Evolutionary conservation across 768 basidiomycete species (phyloP).

Genomic region (Podaxis pistillaris): DNA sequence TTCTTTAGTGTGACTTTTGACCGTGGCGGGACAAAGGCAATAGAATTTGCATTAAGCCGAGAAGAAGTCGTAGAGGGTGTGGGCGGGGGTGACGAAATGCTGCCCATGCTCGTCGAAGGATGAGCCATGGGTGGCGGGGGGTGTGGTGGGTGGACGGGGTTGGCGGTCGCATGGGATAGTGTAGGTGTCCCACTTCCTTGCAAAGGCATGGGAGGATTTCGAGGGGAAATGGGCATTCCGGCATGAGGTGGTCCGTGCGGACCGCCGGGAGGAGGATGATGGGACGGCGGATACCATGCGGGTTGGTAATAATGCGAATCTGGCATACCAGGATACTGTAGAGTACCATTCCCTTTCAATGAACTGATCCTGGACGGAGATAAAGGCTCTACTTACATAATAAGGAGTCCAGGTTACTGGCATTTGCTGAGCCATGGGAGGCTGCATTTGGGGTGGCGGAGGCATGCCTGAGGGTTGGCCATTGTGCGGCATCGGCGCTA

Average conservation of each 20-base stretch:
- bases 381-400: conserved; percentile 48
- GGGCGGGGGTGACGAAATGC: conserved; percentile 63
- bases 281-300: conserved; percentile 47
- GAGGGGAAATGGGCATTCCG: conserved; percentile 67
- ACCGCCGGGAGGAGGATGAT: conserved; percentile 47
- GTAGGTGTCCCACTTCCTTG: conserved; percentile 71
- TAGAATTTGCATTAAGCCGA: conserved; percentile 63
- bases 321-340: conserved; percentile 39
- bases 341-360: conserved; percentile 9
- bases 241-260: conserved; percentile 47
- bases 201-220: conserved; percentile 52
- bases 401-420: conserved; percentile 44
- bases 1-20: conserved; percentile 58
- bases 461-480: conserved; percentile 53
- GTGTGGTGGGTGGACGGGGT: conserved; percentile 40
- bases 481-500: conserved; percentile 58
- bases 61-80: conserved; percentile 56
- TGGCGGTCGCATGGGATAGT: conserved; percentile 54
- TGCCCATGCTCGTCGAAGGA: conserved; percentile 42
- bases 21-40: conserved; percentile 59
- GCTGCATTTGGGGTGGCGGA: conserved; percentile 37
- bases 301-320: conserved; percentile 46
- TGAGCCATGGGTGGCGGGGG: conserved; percentile 48
- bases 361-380: conserved; percentile 12
- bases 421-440: conserved; percentile 39